phyloP scores from a whole-genome alignment of 106 monocot species.

The Allium cepa region DNA sequence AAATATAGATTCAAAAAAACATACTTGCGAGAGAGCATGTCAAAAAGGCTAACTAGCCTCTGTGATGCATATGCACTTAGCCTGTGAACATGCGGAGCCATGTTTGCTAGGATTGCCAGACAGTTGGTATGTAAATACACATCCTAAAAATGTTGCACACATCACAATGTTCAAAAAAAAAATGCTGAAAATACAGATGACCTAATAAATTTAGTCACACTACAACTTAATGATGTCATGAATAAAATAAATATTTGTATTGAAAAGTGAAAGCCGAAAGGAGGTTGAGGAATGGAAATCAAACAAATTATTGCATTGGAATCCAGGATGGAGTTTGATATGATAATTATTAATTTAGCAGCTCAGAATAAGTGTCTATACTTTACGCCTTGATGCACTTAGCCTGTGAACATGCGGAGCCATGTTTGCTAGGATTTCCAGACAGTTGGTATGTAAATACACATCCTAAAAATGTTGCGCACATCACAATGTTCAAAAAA shows the following conservation, averaged over 20 bases:
- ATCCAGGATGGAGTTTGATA: no score
- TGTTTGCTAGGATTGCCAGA: slow-evolving; percentile 90
- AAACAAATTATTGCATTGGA: no score
- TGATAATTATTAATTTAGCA: no score
- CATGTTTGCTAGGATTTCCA: slow-evolving; percentile 95
- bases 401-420: slow-evolving; percentile 90
- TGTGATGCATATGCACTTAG: slow-evolving; percentile 95
- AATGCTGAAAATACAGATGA: no score
- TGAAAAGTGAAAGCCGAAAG: no score
- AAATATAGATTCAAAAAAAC: slow-evolving; percentile 8
- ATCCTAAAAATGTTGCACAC: slow-evolving; percentile 40
- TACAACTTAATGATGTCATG: no score
- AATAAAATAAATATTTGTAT: no score
- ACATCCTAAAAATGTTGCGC: slow-evolving; percentile 46
- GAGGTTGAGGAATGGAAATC: no score
- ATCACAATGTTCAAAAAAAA: neutral
- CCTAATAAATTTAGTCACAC: no score
- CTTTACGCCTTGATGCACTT: slow-evolving; percentile 7
- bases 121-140: slow-evolving; percentile 96
- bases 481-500: neutral
- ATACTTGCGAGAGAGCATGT: slow-evolving; percentile 97
- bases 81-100: slow-evolving; percentile 93
- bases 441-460: slow-evolving; percentile 94
- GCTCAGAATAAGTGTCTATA: no score
- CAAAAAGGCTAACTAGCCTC: slow-evolving; percentile 95